A percentile compares a stretch with the other conserved stretches of the same genome.
phyloP scores from a whole-genome alignment of 2,329 filamentous ascomycete genomes.

The Xylaria digitata region DNA sequence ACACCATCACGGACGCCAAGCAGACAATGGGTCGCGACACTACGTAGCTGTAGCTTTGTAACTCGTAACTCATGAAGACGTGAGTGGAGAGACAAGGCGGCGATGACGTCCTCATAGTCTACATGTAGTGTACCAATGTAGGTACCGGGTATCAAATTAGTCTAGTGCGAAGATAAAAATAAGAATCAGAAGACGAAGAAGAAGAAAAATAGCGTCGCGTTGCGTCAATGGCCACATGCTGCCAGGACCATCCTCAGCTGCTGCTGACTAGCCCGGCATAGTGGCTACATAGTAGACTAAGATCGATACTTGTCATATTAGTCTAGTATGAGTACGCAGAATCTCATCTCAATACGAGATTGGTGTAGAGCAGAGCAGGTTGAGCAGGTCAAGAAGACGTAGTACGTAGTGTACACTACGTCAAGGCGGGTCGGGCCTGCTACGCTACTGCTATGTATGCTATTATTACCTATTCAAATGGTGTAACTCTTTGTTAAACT shows the following conservation, averaged over 20 bases:
- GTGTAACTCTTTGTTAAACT: too few species aligned
- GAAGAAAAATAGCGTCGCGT: conserved; percentile 6
- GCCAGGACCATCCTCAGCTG: neutral
- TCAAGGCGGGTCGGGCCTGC: too few species aligned
- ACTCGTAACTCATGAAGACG: conserved; percentile 25
- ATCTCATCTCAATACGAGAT: too few species aligned
- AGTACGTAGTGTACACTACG: too few species aligned
- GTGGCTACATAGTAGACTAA: neutral
- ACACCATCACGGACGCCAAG: conserved; percentile 17
- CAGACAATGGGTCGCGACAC: neutral
- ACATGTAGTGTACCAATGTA: neutral
- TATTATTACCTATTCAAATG: neutral
- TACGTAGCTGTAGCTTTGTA: neutral
- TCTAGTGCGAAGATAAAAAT: conserved; percentile 21
- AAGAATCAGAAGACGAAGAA: neutral
- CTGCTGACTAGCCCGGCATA: neutral
- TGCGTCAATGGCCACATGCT: conserved; percentile 24
- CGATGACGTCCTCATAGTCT: conserved; percentile 29
- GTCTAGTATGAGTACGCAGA: too few species aligned
- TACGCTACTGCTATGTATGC: neutral
- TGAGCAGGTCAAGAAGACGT: too few species aligned
- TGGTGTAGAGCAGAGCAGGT: too few species aligned
- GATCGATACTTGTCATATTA: neutral
- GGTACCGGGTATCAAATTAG: too few species aligned
- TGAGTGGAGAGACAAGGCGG: conserved; percentile 20